Conservation (phyloP, 768 basidiomycete species). For the Tulasnella sp. region DNA sequence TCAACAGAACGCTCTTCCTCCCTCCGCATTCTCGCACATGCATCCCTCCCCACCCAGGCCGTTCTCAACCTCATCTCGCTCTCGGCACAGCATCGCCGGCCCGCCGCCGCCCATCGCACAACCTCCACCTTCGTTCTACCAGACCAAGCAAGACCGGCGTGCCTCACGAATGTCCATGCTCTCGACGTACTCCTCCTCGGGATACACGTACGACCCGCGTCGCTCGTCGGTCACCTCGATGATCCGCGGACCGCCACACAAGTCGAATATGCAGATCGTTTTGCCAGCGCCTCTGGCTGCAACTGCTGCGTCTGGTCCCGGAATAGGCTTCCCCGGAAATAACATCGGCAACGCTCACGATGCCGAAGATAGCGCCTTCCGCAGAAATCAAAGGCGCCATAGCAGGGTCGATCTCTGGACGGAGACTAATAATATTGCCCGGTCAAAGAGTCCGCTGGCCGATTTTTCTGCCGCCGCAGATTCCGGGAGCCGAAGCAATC, state of each 20-base stretch:
- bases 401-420: not conserved
- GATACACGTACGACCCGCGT: not conserved
- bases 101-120: not conserved
- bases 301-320: not conserved
- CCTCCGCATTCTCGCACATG: not conserved
- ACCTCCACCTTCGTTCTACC: not conserved
- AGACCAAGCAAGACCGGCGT: not conserved
- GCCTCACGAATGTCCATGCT: not conserved
- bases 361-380: not conserved
- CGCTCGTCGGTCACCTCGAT: not conserved
- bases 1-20: not conserved
- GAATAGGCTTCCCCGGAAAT: not conserved
- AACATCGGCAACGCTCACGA: not conserved
- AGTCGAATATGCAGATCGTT: constrained; percentile 15
- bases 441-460: not conserved
- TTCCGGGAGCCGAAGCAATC: not conserved
- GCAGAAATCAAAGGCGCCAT: not conserved
- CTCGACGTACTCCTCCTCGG: not conserved
- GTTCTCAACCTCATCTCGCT: not conserved
- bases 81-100: not conserved
- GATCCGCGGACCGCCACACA: constrained; percentile 13
- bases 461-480: not conserved
- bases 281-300: constrained; percentile 6
- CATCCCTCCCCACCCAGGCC: not conserved
- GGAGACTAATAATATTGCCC: not conserved